phyloP scores from a whole-genome alignment of 2,329 filamentous ascomycete genomes.

The Bipolaris victoriae region DNA sequence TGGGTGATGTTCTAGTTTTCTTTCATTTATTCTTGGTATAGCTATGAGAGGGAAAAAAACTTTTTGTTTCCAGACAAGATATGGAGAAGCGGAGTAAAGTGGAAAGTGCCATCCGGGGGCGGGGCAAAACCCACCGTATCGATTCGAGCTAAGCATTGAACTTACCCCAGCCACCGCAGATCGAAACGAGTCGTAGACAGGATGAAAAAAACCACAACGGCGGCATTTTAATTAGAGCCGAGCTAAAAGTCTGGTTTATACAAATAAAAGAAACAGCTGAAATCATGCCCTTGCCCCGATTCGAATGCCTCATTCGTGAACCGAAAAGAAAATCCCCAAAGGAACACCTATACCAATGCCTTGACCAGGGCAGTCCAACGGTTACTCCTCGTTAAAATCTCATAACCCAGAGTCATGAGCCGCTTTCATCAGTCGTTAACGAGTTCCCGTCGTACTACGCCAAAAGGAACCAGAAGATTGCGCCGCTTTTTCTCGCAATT shows the following conservation, averaged over 20 bases:
- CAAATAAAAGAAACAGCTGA: background rate
- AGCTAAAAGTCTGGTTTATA: background rate
- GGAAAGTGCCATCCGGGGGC: no score
- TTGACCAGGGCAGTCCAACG: background rate
- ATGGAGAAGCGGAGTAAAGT: no score
- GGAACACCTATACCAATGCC: slow-evolving; percentile 4
- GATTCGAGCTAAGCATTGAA: no score
- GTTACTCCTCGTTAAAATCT: background rate
- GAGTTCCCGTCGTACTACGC: background rate
- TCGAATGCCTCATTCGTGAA: background rate
- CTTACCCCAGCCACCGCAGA: no score
- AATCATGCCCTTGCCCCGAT: background rate
- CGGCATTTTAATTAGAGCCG: background rate
- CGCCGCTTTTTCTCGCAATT: background rate
- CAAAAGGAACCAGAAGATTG: background rate
- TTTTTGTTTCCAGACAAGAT: no score
- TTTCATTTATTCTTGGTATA: no score
- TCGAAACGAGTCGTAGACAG: no score
- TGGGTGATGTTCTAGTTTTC: no score
- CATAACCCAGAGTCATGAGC: slow-evolving; percentile 1
- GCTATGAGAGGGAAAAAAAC: no score
- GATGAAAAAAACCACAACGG: no score
- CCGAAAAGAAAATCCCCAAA: background rate
- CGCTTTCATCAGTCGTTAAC: slow-evolving; percentile 3
- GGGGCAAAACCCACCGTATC: no score